These are phyloP conservation scores for Ustilago lituana DNA, from an alignment of 1,284 basidiomycete genomes.

Conservation along the genomic window DNA sequence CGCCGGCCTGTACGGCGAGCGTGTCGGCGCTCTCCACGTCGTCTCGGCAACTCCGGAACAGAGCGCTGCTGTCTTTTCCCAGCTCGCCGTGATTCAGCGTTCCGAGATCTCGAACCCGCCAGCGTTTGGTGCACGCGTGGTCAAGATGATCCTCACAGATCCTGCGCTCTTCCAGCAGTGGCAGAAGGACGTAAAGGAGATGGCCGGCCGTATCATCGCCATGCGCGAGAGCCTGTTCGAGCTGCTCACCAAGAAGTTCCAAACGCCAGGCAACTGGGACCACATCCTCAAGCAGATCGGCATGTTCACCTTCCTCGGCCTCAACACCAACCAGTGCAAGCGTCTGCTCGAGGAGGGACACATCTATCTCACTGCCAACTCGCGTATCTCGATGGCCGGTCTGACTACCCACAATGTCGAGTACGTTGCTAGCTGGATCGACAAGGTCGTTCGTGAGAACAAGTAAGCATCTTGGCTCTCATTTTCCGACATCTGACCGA, in stretches of 20 bases:
- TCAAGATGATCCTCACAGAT: slow-evolving; percentile 72
- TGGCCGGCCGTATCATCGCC: slow-evolving; percentile 88
- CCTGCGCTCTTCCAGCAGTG: slow-evolving; percentile 80
- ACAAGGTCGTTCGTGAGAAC: slow-evolving; percentile 60
- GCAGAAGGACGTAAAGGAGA: slow-evolving; percentile 88
- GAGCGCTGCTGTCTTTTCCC: slow-evolving; percentile 67
- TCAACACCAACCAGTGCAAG: slow-evolving; percentile 73
- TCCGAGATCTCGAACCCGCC: slow-evolving; percentile 95
- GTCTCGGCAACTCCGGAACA: slow-evolving; percentile 51
- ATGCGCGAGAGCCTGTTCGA: slow-evolving; percentile 85
- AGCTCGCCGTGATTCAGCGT: slow-evolving; percentile 85
- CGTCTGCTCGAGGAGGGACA: slow-evolving; percentile 80
- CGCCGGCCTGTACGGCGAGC: slow-evolving; percentile 88
- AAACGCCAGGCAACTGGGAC: slow-evolving; percentile 85
- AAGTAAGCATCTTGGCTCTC: too few species aligned
- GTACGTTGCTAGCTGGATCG: slow-evolving; percentile 64
- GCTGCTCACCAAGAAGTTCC: slow-evolving; percentile 80
- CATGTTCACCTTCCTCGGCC: slow-evolving; percentile 66
- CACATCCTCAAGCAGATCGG: slow-evolving; percentile 71
- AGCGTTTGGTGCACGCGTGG: slow-evolving; percentile 86
- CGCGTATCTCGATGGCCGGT: slow-evolving; percentile 89
- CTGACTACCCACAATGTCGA: slow-evolving; percentile 79
- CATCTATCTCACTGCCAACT: slow-evolving; percentile 86
- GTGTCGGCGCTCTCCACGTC: slow-evolving; percentile 74
- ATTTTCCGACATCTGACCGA: too few species aligned